These are phyloP conservation scores for Fusarium sp. DNA, from an alignment of 2,329 filamentous ascomycete genomes.

Conservation along the genomic window DNA sequence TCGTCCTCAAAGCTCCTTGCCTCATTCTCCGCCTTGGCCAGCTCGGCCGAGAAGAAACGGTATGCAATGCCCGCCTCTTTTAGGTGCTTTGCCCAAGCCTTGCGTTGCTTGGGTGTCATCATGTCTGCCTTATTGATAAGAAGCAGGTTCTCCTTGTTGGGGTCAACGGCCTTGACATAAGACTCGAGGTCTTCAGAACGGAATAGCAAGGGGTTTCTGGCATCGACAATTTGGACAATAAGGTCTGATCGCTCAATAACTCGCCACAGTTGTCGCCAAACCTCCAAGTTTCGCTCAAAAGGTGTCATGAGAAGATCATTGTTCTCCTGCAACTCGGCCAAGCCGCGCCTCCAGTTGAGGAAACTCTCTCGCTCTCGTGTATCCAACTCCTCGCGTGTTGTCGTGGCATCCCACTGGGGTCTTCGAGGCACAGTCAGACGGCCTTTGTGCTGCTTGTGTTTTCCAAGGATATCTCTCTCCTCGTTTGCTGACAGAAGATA, in stretches of 20 bases:
- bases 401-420: constrained; percentile 87
- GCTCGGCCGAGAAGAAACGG: constrained; percentile 93
- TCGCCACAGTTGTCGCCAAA: constrained; percentile 97
- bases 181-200: constrained; percentile 91
- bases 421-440: constrained; percentile 89
- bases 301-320: constrained; percentile 97
- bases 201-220: constrained; percentile 92
- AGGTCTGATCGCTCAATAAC: constrained; percentile 97
- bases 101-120: constrained; percentile 89
- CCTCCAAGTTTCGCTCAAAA: constrained; percentile 96
- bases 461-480: constrained; percentile 79
- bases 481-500: constrained; percentile 88
- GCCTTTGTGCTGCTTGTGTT: constrained; percentile 82
- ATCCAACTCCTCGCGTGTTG: constrained; percentile 86
- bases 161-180: constrained; percentile 93
- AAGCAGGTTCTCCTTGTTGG: constrained; percentile 88
- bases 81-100: constrained; percentile 88
- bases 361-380: constrained; percentile 81
- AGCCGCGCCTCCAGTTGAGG: constrained; percentile 85
- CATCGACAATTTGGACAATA: constrained; percentile 98
- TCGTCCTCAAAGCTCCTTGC: constrained; percentile 66
- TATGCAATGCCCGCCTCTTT: constrained; percentile 84
- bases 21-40: constrained; percentile 92
- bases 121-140: constrained; percentile 99
- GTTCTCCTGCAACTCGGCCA: constrained; percentile 93